These are phyloP conservation scores for Escallonia rubra DNA, from an alignment of 129 eudicot genomes.

Conservation along the genomic window DNA sequence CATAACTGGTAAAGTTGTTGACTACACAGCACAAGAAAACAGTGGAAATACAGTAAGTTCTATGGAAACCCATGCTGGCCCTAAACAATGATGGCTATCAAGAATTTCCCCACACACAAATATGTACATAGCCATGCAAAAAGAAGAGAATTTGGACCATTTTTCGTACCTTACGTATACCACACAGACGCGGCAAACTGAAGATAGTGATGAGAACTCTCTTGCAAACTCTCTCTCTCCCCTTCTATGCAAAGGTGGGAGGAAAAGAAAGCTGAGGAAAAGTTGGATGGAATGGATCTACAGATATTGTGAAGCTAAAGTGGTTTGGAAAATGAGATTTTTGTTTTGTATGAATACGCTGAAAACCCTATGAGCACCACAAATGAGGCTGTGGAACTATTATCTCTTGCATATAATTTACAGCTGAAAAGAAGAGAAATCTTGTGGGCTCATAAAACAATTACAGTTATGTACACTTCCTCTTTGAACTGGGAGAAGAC, in stretches of 20 bases:
- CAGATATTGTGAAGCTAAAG: too few species aligned
- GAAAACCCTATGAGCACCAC: neutral
- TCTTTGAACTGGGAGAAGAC: too few species aligned
- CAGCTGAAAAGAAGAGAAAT: neutral
- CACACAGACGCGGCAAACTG: conserved; percentile 14
- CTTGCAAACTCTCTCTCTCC: neutral
- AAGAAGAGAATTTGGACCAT: conserved; percentile 1
- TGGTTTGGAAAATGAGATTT: neutral
- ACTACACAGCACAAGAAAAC: neutral
- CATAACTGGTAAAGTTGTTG: conserved; percentile 13
- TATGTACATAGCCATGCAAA: neutral
- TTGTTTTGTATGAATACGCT: neutral
- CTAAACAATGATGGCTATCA: too few species aligned
- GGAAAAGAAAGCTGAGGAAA: neutral
- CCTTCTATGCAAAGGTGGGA: neutral
- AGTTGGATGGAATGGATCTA: neutral
- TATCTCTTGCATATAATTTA: neutral
- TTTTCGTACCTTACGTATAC: neutral
- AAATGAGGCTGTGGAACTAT: neutral
- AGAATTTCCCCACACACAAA: neutral
- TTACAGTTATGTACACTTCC: neutral
- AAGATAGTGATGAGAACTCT: neutral
- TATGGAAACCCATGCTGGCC: too few species aligned
- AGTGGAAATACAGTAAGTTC: too few species aligned
- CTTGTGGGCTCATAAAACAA: too few species aligned